Conservation (phyloP, 495 filamentous ascomycete genomes). For the Immersiella caudata region DNA sequence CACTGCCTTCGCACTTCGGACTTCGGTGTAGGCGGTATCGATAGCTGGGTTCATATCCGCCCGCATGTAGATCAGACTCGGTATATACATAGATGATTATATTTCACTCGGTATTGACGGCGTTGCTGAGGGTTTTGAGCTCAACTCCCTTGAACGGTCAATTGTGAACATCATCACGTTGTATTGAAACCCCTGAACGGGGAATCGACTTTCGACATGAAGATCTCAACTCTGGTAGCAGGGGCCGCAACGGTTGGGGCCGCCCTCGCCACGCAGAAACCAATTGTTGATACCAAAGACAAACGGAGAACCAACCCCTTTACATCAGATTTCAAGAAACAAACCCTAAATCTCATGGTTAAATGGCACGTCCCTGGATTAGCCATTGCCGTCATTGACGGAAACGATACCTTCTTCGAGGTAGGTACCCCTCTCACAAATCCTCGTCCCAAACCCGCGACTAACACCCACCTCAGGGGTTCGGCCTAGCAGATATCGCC, state of each 20-base stretch:
- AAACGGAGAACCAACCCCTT: neutral
- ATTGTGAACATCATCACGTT: too few relatives aligned
- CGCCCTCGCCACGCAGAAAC: neutral
- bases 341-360: constrained; percentile 43
- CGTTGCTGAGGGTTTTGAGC: too few relatives aligned
- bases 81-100: too few relatives aligned
- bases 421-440: constrained; percentile 30
- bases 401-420: constrained; percentile 46
- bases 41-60: neutral
- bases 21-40: neutral
- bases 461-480: constrained; percentile 46
- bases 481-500: constrained; percentile 49
- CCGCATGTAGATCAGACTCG: too few relatives aligned
- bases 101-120: too few relatives aligned
- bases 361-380: constrained; percentile 56
- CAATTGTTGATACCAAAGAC: neutral
- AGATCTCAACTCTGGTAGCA: neutral
- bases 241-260: neutral
- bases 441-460: neutral
- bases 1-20: too few relatives aligned
- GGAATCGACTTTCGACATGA: neutral
- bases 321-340: constrained; percentile 38
- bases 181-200: too few relatives aligned
- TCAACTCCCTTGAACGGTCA: too few relatives aligned
- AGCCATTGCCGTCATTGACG: constrained; percentile 52